Evolutionary conservation across 345 rosid species (phyloP).

Genomic region (Eucalyptus curtisii): DNA sequence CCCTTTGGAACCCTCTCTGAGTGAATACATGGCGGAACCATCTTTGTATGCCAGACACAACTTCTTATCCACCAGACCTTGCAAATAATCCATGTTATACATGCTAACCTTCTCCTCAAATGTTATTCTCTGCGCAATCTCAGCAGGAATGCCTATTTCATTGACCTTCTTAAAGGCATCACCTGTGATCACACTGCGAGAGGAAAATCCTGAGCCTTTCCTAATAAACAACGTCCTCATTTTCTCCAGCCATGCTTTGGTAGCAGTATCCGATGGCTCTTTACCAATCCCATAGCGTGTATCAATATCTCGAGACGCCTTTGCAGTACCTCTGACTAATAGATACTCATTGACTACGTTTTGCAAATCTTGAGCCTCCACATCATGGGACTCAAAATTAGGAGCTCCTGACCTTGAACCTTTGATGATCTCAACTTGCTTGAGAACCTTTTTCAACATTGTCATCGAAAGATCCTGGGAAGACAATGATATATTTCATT

Average conservation of each 20-base stretch:
- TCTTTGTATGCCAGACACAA: conserved; percentile 63
- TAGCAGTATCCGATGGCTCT: conserved; percentile 42
- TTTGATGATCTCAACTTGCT: conserved; percentile 53
- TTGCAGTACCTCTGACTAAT: conserved; percentile 74
- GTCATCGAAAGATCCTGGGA: conserved; percentile 71
- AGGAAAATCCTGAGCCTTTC: conserved; percentile 93
- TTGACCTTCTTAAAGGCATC: conserved; percentile 70
- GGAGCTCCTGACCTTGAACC: conserved; percentile 73
- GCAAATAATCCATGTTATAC: conserved; percentile 52
- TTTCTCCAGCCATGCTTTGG: conserved; percentile 91
- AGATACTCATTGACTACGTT: conserved; percentile 63
- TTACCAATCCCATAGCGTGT: conserved; percentile 43
- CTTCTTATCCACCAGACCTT: conserved; percentile 64
- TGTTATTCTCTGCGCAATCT: conserved; percentile 79
- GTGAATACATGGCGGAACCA: conserved; percentile 67
- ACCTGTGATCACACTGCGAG: conserved; percentile 95
- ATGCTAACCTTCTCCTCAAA: conserved; percentile 77
- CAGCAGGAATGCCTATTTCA: conserved; percentile 80
- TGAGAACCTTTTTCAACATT: conserved; percentile 72
- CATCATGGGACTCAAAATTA: conserved; percentile 73
- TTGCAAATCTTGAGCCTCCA: conserved; percentile 67
- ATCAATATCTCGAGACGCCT: conserved; percentile 49
- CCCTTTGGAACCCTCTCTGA: conserved; percentile 87
- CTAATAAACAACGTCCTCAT: conserved; percentile 79
- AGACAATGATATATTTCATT: background rate